Evolutionary conservation across 495 filamentous ascomycete species (phyloP).

Genomic region (Symbiotaphrina buchneri): DNA sequence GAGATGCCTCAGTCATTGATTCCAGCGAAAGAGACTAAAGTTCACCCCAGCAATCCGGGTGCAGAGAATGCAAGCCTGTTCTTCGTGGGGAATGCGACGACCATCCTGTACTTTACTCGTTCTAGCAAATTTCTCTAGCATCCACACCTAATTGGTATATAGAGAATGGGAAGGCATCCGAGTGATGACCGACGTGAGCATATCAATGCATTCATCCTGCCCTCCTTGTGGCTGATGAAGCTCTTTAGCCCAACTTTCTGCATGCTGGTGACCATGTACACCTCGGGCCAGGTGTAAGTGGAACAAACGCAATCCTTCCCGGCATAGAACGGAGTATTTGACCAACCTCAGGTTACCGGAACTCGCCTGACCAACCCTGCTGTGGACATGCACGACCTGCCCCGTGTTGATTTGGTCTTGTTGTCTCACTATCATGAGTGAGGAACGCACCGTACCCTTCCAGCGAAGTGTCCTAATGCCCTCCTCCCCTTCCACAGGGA

Average conservation of each 20-base stretch:
- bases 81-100: constrained; percentile 48
- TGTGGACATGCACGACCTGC: constrained; percentile 35
- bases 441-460: background rate
- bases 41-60: constrained; percentile 16
- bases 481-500: constrained; percentile 15
- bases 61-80: constrained; percentile 21
- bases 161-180: constrained; percentile 37
- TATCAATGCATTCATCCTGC: background rate
- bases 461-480: background rate
- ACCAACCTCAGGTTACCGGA: constrained; percentile 10
- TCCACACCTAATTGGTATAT: background rate
- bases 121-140: background rate
- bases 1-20: constrained; percentile 10
- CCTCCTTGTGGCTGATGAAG: background rate
- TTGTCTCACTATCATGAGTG: constrained; percentile 43
- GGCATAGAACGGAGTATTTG: background rate
- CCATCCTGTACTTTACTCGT: constrained; percentile 21
- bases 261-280: constrained; percentile 48
- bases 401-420: constrained; percentile 33
- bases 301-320: too few relatives aligned
- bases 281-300: constrained; percentile 33
- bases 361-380: constrained; percentile 31
- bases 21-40: constrained; percentile 16
- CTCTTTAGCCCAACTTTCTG: constrained; percentile 35
- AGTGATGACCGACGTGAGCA: constrained; percentile 38